Percentiles rank a stretch among this genome's conserved stretches.
Conservation (phyloP, 177 flowering plant species). For the Vitis hybrid region DNA sequence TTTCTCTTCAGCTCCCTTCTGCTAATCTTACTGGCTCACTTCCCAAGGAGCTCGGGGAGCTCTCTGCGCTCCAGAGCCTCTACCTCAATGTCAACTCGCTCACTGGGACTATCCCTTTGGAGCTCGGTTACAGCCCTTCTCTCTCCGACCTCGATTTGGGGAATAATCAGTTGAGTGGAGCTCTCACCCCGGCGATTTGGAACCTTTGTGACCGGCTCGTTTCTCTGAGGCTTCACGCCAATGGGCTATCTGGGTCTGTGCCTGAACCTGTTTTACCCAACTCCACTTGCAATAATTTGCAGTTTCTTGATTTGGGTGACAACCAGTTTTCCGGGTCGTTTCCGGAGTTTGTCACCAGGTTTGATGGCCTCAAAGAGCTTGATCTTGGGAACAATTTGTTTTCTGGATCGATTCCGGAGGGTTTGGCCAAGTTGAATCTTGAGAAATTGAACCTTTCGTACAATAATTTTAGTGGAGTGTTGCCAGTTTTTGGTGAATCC, state of each 20-base stretch:
- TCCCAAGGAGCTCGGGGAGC: slow-evolving; percentile 79
- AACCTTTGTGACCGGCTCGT: slow-evolving; percentile 78
- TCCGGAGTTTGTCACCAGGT: slow-evolving; percentile 69
- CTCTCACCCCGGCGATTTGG: slow-evolving; percentile 87
- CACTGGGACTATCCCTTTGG: slow-evolving; percentile 71
- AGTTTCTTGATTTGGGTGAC: slow-evolving; percentile 70
- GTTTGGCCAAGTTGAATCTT: slow-evolving; percentile 45
- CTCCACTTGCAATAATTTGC: slow-evolving; percentile 57
- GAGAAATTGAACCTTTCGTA: slow-evolving; percentile 80
- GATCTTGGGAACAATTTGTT: slow-evolving; percentile 70
- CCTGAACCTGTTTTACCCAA: slow-evolving; percentile 86
- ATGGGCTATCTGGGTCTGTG: slow-evolving; percentile 60
- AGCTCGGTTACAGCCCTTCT: slow-evolving; percentile 88
- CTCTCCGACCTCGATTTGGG: slow-evolving; percentile 75
- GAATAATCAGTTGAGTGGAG: slow-evolving; percentile 56
- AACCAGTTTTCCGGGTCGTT: slow-evolving; percentile 70
- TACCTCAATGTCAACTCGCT: slow-evolving; percentile 73
- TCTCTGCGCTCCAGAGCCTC: slow-evolving; percentile 66
- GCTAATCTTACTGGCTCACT: slow-evolving; percentile 79
- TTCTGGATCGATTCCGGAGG: slow-evolving; percentile 62
- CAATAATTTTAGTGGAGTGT: slow-evolving; percentile 79
- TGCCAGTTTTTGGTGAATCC: slow-evolving; percentile 59
- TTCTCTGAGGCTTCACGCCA: slow-evolving; percentile 65
- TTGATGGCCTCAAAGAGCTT: slow-evolving; percentile 59
- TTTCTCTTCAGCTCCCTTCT: slow-evolving; percentile 83